Evolutionary conservation across 75 land plant species (phyloP).

Genomic region (Adiantum capillusveneris): DNA sequence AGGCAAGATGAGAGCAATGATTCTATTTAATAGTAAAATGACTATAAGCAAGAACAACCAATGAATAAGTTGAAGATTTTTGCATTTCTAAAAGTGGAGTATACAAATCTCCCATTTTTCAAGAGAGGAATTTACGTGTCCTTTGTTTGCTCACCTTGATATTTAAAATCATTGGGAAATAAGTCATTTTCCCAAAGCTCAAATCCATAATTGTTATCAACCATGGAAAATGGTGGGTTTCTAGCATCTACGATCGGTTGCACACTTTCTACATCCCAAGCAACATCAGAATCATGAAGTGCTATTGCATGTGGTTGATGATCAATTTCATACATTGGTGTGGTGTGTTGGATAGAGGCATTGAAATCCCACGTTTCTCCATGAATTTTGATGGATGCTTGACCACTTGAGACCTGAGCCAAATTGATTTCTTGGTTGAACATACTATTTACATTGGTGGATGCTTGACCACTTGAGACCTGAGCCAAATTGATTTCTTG

Average conservation of each 20-base stretch:
- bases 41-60: too few relatives aligned
- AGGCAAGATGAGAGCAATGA: too few relatives aligned
- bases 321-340: neutral
- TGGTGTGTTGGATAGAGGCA: neutral
- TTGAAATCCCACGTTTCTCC: neutral
- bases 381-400: neutral
- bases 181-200: neutral
- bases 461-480: neutral
- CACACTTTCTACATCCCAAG: neutral
- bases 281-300: neutral
- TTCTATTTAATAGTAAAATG: too few relatives aligned
- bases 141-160: too few relatives aligned
- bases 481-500: neutral
- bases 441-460: too few relatives aligned
- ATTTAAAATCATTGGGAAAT: neutral
- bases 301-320: neutral
- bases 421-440: too few relatives aligned
- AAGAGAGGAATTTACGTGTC: too few relatives aligned
- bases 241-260: conserved; percentile 2
- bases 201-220: neutral
- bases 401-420: neutral
- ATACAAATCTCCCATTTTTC: too few relatives aligned
- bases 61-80: too few relatives aligned
- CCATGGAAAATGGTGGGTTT: neutral
- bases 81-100: too few relatives aligned